Evolutionary conservation across 805 yeast genomes (phyloP), one percentile per base, ranked within the genome.

Genomic region (Tetrapisispora phaffii): DNA sequence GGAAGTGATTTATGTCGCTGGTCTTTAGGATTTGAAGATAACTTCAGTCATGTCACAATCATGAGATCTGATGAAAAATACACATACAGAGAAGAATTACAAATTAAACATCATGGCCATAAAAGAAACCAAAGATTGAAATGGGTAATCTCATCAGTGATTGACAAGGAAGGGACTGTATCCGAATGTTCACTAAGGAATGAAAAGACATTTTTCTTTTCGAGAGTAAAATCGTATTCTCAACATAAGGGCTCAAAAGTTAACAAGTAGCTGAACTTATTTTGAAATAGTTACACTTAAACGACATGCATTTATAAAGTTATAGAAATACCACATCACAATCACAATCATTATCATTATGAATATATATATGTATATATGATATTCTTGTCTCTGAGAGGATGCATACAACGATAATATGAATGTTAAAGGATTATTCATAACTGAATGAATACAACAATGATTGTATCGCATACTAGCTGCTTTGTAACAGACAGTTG

Each of bases 191-290:
- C 77, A 4, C 62, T 83, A 47, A 71, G 68, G 32, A 84, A 85
- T 51, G 97, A 89, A 58, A 82, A 81, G 53, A 79, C 88, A 12
- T 89, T 85, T 63, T 77, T 74, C 53, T 89, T 87, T 57, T 80
- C 84, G 48, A 67, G 84, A 40, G 90, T 82, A 1, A 69, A 51
- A 49, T 60, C 68, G 1, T 67, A 59, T 39, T 41, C 42, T 17
- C 17, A 32, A 37, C 20, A 23, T 10, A 34, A 33, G 16, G 17
- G 10, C 23, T n/a, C 17, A 4, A 13, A 6, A 12, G 15, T 29
- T 7, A 7, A 4, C 2, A 9, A 3, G 10, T 29, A 13, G n/a
- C 16, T 28, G 31, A 28, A 3, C 31, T 28, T 6, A 28, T 38
- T 7, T 16, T 16, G 8, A n/a, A 5, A 9, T n/a, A 28, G 10